These are phyloP conservation scores for Coleophoma cylindrospora DNA, from an alignment of 2,329 filamentous ascomycete genomes.

Conservation along the genomic window DNA sequence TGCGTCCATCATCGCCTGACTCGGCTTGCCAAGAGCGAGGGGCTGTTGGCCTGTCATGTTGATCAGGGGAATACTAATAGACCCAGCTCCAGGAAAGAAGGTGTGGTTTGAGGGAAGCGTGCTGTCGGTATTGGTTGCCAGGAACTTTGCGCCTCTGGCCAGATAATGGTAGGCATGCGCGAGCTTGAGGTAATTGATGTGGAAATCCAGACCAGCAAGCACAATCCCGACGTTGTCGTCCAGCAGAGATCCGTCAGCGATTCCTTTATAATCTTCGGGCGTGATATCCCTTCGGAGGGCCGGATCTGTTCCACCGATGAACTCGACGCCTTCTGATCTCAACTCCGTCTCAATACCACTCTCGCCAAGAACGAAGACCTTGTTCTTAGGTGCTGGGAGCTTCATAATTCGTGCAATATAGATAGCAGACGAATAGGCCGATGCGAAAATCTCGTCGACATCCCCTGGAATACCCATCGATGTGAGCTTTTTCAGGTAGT, in stretches of 20 bases:
- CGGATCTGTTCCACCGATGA: conserved; percentile 83
- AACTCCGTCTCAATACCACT: conserved; percentile 88
- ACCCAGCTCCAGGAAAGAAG: conserved; percentile 89
- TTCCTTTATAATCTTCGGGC: conserved; percentile 71
- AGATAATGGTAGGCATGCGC: conserved; percentile 83
- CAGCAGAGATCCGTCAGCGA: conserved; percentile 70
- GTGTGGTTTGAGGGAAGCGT: conserved; percentile 77
- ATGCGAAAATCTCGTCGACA: conserved; percentile 87
- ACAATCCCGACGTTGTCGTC: conserved; percentile 90
- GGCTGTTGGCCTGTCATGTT: conserved; percentile 69
- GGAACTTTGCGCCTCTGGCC: conserved; percentile 72
- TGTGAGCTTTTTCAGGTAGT: conserved; percentile 90
- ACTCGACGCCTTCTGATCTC: conserved; percentile 69
- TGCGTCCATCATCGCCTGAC: conserved; percentile 98
- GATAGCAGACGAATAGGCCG: conserved; percentile 89
- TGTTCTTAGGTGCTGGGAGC: conserved; percentile 73
- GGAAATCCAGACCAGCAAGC: conserved; percentile 85
- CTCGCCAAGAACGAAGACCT: conserved; percentile 93
- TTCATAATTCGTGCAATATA: conserved; percentile 93
- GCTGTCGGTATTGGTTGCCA: conserved; percentile 91
- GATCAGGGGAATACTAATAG: conserved; percentile 71
- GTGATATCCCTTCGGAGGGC: conserved; percentile 71
- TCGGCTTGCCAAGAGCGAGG: conserved; percentile 83
- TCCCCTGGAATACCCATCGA: conserved; percentile 72
- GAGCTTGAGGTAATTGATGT: conserved; percentile 92